Base-by-base conservation (phyloP, 306 rosid genomes). In the Prunus armeniaca region DNA sequence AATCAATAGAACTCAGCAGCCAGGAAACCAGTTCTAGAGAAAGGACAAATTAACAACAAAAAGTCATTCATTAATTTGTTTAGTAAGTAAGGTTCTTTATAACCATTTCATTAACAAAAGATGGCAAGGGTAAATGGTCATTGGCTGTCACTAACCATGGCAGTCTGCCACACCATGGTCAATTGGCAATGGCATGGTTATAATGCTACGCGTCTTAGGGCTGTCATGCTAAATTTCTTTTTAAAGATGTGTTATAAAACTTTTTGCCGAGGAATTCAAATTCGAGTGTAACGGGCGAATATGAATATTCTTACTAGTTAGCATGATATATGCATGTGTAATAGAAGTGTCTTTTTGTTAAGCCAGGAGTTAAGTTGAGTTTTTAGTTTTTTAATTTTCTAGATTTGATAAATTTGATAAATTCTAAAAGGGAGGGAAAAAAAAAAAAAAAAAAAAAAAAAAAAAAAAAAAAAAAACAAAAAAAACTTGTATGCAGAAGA, bases 151-250 rank as follows among this genome's bases (percentile, higher is more conserved):
- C 11, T 3, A 55, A 7, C 22, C 62, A 8, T 56, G 27, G 6
- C 20, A 34, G 9, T 34, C 43, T 6, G 43, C 43, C 43, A 5
- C 20, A 52, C 12, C 62, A n/a, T 56, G 28, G 7, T 20, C 62
- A 56, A 0, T 49, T 49, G 54, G 17, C 54, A 3, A 3, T 49
- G 54, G 7, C 19, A 49, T 49, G 54, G 5, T 49, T 38, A 38
- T 2, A 38, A 38, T 32, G 38, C 7, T 30, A 30, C 0, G 34
- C 0, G 0, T 34, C 41, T 38, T 0, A 6, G 9, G 43, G 0
- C 43, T 38, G 9, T 7, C 43, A 38, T 7, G 10, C 0, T 7
- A 38, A 49, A 12, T 12, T 49, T 49, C 18, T 13, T 49, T 49
- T 12, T 49, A 49, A 0, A 38, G 2, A 38, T 7, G 9, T 38